Conservation (phyloP, 2,329 filamentous ascomycete species). For the Pseudopithomyces maydicus region DNA sequence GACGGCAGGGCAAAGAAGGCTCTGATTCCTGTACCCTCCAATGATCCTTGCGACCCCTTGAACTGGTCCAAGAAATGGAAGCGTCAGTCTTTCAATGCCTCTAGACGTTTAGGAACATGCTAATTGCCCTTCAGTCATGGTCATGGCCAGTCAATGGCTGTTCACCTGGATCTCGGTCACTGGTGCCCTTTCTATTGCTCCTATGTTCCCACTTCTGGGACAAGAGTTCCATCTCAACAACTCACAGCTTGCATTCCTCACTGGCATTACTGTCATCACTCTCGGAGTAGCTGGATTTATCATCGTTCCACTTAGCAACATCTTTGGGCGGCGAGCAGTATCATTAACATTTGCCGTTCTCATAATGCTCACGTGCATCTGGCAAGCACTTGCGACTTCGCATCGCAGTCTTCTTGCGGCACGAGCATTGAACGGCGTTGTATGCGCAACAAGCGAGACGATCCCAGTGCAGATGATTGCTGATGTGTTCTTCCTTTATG, state of each 20-base stretch:
- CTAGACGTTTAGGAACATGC: not conserved
- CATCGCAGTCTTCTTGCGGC: constrained; percentile 51
- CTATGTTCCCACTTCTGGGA: constrained; percentile 50
- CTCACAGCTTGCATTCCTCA: constrained; percentile 48
- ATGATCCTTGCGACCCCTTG: constrained; percentile 42
- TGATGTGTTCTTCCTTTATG: constrained; percentile 53
- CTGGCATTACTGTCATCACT: constrained; percentile 51
- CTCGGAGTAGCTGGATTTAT: constrained; percentile 53
- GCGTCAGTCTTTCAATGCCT: constrained; percentile 19
- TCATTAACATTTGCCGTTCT: constrained; percentile 48
- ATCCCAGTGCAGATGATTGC: constrained; percentile 52
- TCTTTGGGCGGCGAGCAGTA: constrained; percentile 49
- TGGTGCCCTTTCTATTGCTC: constrained; percentile 50
- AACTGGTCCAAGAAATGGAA: constrained; percentile 46
- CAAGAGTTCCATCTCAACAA: constrained; percentile 48
- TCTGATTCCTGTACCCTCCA: constrained; percentile 37
- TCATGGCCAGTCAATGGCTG: constrained; percentile 45
- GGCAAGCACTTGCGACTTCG: constrained; percentile 51
- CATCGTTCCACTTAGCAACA: constrained; percentile 51
- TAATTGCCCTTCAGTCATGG: constrained; percentile 30
- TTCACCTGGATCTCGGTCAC: constrained; percentile 52
- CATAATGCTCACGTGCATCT: constrained; percentile 49
- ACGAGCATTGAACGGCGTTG: constrained; percentile 49
- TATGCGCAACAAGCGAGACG: constrained; percentile 51
- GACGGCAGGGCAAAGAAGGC: constrained; percentile 28